phyloP scores from a whole-genome alignment of 192 early-diverging fungal species.

The Umbelopsis sp. region DNA sequence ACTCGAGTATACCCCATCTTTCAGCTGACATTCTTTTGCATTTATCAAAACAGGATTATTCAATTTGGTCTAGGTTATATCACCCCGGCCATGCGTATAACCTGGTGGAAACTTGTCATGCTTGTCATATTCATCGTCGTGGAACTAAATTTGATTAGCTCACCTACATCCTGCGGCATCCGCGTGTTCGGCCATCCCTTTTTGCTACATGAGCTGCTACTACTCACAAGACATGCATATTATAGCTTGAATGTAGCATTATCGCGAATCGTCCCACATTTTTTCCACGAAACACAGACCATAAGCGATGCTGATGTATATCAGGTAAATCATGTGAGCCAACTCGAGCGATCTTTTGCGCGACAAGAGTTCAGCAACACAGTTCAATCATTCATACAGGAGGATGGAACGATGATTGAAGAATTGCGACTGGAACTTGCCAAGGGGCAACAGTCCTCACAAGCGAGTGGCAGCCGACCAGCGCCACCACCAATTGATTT shows the following conservation, averaged over 20 bases:
- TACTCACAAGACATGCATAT: background rate
- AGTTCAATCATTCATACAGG: background rate
- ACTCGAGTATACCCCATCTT: background rate
- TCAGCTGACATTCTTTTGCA: background rate
- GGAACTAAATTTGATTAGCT: background rate
- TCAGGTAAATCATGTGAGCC: background rate
- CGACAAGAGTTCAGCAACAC: background rate
- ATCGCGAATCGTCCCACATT: background rate
- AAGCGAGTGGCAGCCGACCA: too few relatives aligned
- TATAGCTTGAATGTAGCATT: background rate
- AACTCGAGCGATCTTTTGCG: background rate
- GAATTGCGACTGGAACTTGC: background rate
- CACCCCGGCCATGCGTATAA: background rate
- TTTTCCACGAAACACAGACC: background rate
- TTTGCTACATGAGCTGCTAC: background rate
- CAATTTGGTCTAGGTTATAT: constrained; percentile 4
- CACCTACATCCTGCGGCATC: constrained; percentile 5
- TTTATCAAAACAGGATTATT: background rate
- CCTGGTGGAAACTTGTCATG: background rate
- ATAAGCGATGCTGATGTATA: background rate
- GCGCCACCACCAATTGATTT: too few relatives aligned
- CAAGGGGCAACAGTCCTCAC: too few relatives aligned
- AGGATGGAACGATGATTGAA: constrained; percentile 8
- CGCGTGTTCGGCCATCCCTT: background rate
- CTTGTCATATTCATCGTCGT: background rate